phyloP scores from a whole-genome alignment of 176 grass and related monocot genomes.

The Secale cereale region DNA sequence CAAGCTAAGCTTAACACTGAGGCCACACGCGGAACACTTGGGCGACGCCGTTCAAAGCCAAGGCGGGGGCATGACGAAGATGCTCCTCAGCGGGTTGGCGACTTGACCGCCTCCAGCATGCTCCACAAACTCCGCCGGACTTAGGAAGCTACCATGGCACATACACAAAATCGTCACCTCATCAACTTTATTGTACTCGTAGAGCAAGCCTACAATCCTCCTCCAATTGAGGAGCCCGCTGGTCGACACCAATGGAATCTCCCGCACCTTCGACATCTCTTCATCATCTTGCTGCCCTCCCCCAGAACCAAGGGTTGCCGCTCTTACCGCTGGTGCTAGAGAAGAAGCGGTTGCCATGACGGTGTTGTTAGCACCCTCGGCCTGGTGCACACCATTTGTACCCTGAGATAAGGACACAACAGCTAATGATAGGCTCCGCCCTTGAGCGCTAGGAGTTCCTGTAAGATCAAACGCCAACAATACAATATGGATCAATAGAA shows the following conservation, averaged over 20 bases:
- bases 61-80: conserved; percentile 42
- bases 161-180: conserved; percentile 73
- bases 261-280: conserved; percentile 28
- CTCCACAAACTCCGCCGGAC: conserved; percentile 70
- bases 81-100: conserved; percentile 58
- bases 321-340: background rate
- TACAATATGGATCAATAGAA: background rate
- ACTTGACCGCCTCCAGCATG: conserved; percentile 69
- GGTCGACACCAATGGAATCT: conserved; percentile 62
- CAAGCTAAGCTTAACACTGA: background rate
- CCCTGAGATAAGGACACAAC: background rate
- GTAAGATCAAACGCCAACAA: background rate
- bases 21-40: background rate
- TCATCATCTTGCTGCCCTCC: conserved; percentile 5
- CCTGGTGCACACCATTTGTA: background rate
- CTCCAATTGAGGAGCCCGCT: conserved; percentile 55
- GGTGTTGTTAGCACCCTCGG: background rate
- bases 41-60: conserved; percentile 16
- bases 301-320: background rate
- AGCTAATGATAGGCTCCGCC: background rate
- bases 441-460: background rate
- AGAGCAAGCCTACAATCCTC: conserved; percentile 69
- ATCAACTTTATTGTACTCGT: conserved; percentile 55
- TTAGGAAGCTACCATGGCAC: conserved; percentile 77
- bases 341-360: background rate